phyloP scores from a whole-genome alignment of 441 rosid genomes.

The Sinapis alba region DNA sequence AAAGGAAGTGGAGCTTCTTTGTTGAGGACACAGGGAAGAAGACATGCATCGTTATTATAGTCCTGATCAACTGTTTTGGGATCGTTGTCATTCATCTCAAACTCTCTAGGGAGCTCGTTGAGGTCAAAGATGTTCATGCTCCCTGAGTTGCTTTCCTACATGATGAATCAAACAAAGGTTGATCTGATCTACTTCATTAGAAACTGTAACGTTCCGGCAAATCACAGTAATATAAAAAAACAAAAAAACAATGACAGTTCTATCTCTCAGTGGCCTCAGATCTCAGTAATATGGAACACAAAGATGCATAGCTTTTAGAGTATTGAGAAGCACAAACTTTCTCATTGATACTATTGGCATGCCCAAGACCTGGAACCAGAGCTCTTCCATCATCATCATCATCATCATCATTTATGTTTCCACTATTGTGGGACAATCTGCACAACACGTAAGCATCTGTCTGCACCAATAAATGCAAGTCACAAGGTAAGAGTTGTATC shows the following conservation, averaged over 20 bases:
- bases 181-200: too few species aligned
- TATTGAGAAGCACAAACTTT: conserved; percentile 12
- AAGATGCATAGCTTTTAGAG: too few species aligned
- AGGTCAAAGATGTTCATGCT: conserved; percentile 1
- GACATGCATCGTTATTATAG: conserved; percentile 14
- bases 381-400: conserved; percentile 30
- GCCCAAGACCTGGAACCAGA: conserved; percentile 34
- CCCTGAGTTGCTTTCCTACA: conserved; percentile 1
- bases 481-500: background rate
- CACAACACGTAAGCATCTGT: conserved; percentile 70
- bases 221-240: too few species aligned
- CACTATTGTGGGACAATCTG: conserved; percentile 48
- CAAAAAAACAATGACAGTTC: background rate
- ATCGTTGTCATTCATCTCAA: conserved; percentile 11
- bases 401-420: conserved; percentile 42
- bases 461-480: conserved; percentile 36
- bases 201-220: too few species aligned
- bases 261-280: background rate
- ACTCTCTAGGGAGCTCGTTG: conserved; percentile 42
- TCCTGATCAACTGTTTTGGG: background rate
- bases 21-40: conserved; percentile 52
- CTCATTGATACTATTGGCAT: background rate
- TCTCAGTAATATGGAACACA: background rate
- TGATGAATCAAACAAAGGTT: too few species aligned
- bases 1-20: conserved; percentile 57